Evolutionary conservation across 2,329 filamentous ascomycete species (phyloP).

Genomic region (Domatiomyces catenatus): DNA sequence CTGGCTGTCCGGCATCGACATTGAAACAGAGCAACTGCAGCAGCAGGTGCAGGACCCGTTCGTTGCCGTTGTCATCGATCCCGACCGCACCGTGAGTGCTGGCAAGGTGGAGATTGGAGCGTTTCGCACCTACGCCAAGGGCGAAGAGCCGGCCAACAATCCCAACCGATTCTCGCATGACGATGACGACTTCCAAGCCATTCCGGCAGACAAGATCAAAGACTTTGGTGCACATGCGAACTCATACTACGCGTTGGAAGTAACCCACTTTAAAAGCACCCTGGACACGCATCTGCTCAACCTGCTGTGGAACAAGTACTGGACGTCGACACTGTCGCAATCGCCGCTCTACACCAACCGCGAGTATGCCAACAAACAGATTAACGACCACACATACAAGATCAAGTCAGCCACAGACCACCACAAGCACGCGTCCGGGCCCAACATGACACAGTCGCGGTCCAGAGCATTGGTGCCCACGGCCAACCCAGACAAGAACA

Average conservation of each 20-base stretch:
- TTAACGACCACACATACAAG: conserved; percentile 73
- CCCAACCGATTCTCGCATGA: conserved; percentile 25
- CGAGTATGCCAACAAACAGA: conserved; percentile 84
- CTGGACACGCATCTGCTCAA: conserved; percentile 78
- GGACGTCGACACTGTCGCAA: conserved; percentile 88
- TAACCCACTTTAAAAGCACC: conserved; percentile 87
- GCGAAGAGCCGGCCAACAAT: conserved; percentile 43
- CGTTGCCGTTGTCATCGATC: conserved; percentile 89
- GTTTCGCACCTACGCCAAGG: conserved; percentile 75
- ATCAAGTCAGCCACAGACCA: conserved; percentile 48
- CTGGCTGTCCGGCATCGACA: conserved; percentile 95
- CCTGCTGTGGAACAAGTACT: conserved; percentile 96
- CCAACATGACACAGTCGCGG: conserved; percentile 4
- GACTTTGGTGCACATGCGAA: conserved; percentile 89
- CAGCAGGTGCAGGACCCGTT: conserved; percentile 82
- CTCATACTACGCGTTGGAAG: conserved; percentile 79
- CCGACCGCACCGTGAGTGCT: conserved; percentile 82
- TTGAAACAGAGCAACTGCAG: conserved; percentile 71
- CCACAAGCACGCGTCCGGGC: conserved; percentile 20
- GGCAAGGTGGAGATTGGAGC: conserved; percentile 96
- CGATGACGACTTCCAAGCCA: conserved; percentile 38
- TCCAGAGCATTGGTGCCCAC: conserved; percentile 13
- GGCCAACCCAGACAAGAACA: conserved; percentile 15
- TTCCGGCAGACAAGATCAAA: conserved; percentile 83
- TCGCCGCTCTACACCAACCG: conserved; percentile 82